Percentiles rank a stretch among this genome's conserved stretches.
These are phyloP conservation scores for Pseudoscleropodium purum DNA, from an alignment of 225 moss, liverwort and hornwort species.

Conservation along the genomic window DNA sequence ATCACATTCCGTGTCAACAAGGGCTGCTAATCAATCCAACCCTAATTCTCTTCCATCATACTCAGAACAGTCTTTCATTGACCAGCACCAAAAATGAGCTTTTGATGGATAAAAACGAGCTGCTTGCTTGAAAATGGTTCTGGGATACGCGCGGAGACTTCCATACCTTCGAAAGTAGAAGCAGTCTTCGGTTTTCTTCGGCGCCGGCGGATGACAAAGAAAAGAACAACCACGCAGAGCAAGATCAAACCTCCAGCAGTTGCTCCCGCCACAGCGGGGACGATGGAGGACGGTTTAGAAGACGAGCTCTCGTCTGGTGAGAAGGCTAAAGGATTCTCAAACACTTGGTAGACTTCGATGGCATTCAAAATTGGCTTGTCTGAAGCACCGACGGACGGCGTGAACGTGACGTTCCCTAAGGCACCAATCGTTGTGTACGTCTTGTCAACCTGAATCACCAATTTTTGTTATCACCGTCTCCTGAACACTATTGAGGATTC, in stretches of 20 bases:
- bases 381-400: not conserved
- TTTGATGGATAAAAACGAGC: not conserved
- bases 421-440: not conserved
- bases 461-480: not conserved
- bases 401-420: not conserved
- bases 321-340: not conserved
- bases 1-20: not conserved
- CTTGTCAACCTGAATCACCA: not conserved
- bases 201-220: not conserved
- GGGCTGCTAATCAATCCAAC: not conserved
- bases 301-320: not conserved
- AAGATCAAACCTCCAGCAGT: not conserved
- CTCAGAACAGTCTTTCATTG: not conserved
- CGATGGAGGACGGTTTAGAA: not conserved
- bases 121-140: not conserved
- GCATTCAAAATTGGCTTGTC: conserved; percentile 5
- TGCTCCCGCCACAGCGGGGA: not conserved
- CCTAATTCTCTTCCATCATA: not conserved
- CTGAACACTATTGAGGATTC: not conserved
- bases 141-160: not conserved
- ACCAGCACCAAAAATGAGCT: not conserved
- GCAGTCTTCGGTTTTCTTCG: not conserved
- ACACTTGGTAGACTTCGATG: conserved; percentile 5
- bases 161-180: not conserved
- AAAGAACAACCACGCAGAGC: not conserved